phyloP scores from a whole-genome alignment of 768 basidiomycete species.

The Lactifluus pinguis region DNA sequence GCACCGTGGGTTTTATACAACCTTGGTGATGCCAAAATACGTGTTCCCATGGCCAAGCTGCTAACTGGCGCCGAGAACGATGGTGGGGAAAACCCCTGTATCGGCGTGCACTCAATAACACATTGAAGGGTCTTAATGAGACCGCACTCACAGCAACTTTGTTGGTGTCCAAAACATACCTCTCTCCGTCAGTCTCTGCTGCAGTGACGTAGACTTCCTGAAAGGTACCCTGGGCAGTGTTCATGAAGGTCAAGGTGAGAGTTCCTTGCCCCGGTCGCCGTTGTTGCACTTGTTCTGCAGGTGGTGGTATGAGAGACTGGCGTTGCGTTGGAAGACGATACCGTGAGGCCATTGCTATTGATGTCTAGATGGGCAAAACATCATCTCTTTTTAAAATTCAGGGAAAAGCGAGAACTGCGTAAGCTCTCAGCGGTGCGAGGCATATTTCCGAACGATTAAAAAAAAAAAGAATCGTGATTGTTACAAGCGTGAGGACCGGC shows the following conservation, averaged over 20 bases:
- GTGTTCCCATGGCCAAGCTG: too few relatives aligned
- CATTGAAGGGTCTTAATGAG: neutral
- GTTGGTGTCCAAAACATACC: slow-evolving; percentile 34
- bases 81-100: too few relatives aligned
- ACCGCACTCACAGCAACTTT: neutral
- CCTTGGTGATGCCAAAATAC: too few relatives aligned
- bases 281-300: slow-evolving; percentile 34
- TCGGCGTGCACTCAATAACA: too few relatives aligned
- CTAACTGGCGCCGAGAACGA: too few relatives aligned
- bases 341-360: slow-evolving; percentile 43
- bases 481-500: too few relatives aligned
- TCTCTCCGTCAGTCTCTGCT: slow-evolving; percentile 64
- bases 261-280: slow-evolving; percentile 50
- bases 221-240: slow-evolving; percentile 33
- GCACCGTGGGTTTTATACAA: too few relatives aligned
- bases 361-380: neutral
- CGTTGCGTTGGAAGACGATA: slow-evolving; percentile 54
- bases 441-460: too few relatives aligned
- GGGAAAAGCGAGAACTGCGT: too few relatives aligned
- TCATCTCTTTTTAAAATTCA: neutral
- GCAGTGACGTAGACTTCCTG: slow-evolving; percentile 52
- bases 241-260: slow-evolving; percentile 42
- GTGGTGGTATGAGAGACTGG: slow-evolving; percentile 49
- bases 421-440: too few relatives aligned
- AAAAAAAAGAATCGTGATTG: too few relatives aligned